A percentile compares a stretch with the other conserved stretches of the same genome.
phyloP scores from a whole-genome alignment of 2,329 filamentous ascomycete genomes.

The Aspergillus spinulosporus region DNA sequence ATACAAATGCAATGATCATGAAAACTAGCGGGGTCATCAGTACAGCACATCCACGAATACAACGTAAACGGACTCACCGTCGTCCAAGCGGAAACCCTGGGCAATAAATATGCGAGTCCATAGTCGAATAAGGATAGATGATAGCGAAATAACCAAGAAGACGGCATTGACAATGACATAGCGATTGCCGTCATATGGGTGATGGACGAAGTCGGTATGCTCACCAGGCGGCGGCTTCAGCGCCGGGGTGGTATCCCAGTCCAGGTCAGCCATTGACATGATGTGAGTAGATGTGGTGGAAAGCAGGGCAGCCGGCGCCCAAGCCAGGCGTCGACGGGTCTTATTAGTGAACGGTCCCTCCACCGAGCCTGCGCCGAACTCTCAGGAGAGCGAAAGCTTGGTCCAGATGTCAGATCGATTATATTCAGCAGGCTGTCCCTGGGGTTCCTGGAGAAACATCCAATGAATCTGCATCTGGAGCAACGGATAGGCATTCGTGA shows the following conservation, averaged over 20 bases:
- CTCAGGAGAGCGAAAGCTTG: slow-evolving; percentile 1
- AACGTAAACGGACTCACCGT: slow-evolving; percentile 25
- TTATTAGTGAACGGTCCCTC: slow-evolving; percentile 10
- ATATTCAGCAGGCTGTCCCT: not conserved
- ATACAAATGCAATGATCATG: slow-evolving; percentile 28
- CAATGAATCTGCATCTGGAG: not conserved
- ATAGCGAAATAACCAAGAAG: slow-evolving; percentile 27
- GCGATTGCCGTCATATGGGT: slow-evolving; percentile 23
- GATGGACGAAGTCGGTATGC: slow-evolving; percentile 31
- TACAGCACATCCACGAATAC: slow-evolving; percentile 13
- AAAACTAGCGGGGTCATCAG: slow-evolving; percentile 21
- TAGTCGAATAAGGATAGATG: slow-evolving; percentile 23
- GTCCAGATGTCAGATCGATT: slow-evolving; percentile 5
- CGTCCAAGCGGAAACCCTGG: slow-evolving; percentile 28
- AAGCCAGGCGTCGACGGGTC: not conserved
- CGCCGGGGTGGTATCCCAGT: slow-evolving; percentile 23
- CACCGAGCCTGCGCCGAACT: not conserved
- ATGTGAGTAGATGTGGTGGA: not conserved
- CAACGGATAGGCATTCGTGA: slow-evolving; percentile 14
- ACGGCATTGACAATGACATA: slow-evolving; percentile 32
- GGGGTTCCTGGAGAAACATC: slow-evolving; percentile 1
- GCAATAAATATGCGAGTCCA: slow-evolving; percentile 31
- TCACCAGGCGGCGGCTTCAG: slow-evolving; percentile 27
- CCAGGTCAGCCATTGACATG: slow-evolving; percentile 18
- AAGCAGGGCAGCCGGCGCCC: slow-evolving; percentile 19